Evolutionary conservation across 2,329 filamentous ascomycete species (phyloP).

Genomic region (Curvularia hawaiiensis): DNA sequence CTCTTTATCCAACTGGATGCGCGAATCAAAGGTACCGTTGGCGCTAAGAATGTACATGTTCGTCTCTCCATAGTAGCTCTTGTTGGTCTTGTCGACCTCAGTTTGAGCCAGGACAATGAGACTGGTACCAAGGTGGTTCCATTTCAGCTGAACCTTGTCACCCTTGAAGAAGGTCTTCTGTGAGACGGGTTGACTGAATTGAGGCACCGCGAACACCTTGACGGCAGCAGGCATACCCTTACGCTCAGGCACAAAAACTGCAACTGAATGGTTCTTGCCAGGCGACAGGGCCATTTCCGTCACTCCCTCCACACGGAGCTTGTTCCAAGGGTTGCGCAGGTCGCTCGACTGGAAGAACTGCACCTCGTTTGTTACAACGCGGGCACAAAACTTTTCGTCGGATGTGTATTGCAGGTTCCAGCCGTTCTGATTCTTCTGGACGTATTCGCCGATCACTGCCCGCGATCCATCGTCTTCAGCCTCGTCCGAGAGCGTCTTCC

Average conservation of each 20-base stretch:
- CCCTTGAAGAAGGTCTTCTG: slow-evolving; percentile 99
- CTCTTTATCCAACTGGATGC: slow-evolving; percentile 92
- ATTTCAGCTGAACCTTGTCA: slow-evolving; percentile 98
- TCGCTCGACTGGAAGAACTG: slow-evolving; percentile 94
- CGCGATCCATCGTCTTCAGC: slow-evolving; percentile 68
- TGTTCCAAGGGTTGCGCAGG: slow-evolving; percentile 89
- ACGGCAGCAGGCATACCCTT: slow-evolving; percentile 95
- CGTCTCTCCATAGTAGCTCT: slow-evolving; percentile 99
- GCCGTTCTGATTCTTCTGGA: slow-evolving; percentile 92
- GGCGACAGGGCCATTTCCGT: slow-evolving; percentile 88
- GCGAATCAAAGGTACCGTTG: slow-evolving; percentile 89
- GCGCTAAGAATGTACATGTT: slow-evolving; percentile 94
- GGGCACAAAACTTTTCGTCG: slow-evolving; percentile 92
- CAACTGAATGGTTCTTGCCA: slow-evolving; percentile 87
- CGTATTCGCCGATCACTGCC: slow-evolving; percentile 80
- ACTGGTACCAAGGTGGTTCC: slow-evolving; percentile 91
- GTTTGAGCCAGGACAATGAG: slow-evolving; percentile 95
- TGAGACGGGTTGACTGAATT: slow-evolving; percentile 81
- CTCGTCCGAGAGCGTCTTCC: slow-evolving; percentile 77
- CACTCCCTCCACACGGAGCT: slow-evolving; percentile 89
- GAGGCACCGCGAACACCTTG: slow-evolving; percentile 91
- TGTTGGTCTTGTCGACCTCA: slow-evolving; percentile 96
- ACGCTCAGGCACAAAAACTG: slow-evolving; percentile 92
- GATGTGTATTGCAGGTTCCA: slow-evolving; percentile 98
- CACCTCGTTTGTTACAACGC: slow-evolving; percentile 94